Evolutionary conservation across 805 yeast species (phyloP).

Genomic region (Candida glaebosa): DNA sequence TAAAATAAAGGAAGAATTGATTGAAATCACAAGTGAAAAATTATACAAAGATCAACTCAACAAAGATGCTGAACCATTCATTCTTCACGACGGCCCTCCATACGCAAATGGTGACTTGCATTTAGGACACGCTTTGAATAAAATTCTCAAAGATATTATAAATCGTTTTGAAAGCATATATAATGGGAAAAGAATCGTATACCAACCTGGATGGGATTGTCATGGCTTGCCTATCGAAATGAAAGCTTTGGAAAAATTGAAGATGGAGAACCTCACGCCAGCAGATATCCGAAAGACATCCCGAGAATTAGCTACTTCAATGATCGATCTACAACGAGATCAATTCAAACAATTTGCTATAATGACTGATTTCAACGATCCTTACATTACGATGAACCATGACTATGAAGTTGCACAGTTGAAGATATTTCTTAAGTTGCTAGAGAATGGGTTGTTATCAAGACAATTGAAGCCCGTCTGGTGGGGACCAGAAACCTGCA

Average conservation of each 20-base stretch:
- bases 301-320: slow-evolving; percentile 59
- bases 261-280: slow-evolving; percentile 26
- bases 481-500: slow-evolving; percentile 93
- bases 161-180: slow-evolving; percentile 61
- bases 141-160: slow-evolving; percentile 82
- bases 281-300: slow-evolving; percentile 67
- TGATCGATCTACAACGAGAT: slow-evolving; percentile 59
- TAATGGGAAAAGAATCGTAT: slow-evolving; percentile 60
- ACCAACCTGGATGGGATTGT: slow-evolving; percentile 97
- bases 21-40: slow-evolving; percentile 53
- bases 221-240: slow-evolving; percentile 97
- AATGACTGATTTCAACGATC: slow-evolving; percentile 75
- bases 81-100: slow-evolving; percentile 96
- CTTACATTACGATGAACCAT: slow-evolving; percentile 70
- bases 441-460: slow-evolving; percentile 63
- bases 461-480: slow-evolving; percentile 93
- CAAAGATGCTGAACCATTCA: slow-evolving; percentile 43
- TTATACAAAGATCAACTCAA: slow-evolving; percentile 51
- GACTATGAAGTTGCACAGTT: slow-evolving; percentile 75
- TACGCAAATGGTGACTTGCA: slow-evolving; percentile 96
- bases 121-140: slow-evolving; percentile 88
- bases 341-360: slow-evolving; percentile 72
- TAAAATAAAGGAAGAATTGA: slow-evolving; percentile 29
- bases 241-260: slow-evolving; percentile 58
- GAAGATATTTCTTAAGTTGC: slow-evolving; percentile 60